Base-by-base conservation (phyloP, 2,329 filamentous ascomycete species). In the Cladosporium austrohemisphaericum region DNA sequence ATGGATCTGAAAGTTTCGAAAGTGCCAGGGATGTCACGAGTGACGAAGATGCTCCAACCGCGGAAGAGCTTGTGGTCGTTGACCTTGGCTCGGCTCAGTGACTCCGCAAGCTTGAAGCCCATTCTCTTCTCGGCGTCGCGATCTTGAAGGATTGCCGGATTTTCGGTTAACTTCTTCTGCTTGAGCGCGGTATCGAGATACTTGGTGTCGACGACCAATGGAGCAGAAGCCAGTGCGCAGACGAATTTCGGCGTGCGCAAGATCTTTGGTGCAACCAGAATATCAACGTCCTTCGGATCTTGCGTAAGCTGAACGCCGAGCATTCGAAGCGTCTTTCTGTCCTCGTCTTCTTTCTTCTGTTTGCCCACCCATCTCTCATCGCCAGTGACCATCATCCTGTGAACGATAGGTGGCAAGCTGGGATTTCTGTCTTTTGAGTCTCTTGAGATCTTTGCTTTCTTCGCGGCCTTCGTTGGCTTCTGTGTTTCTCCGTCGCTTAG, bases 181-280 rank as follows among this genome's bases (percentile, higher is more conserved):
- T 86, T 81, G 9, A 97, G 75, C 38, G 86, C 88, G 19, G 80
- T 76, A 49, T 92, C 86, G 50, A 98, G 80, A 66, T 89, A 98
- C 7, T 80, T 77, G 1, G 85, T 86, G 37, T 83, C 83, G 47
- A 97, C 78, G 35, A 97, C 80, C 1, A 80, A 77, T 0, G 90
- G 88, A 0, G 87, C 90, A 52, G 82, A 83, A 14, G 93, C 90
- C 22, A 98, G 73, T 10, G 90, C 89, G 53, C 85, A 86, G 41
- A 97, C 83, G 64, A 98, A 98, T 64, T 98, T 98, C 65, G 88
- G 83, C 0, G 93, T 98, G 29, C 93, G 85, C 26, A 96, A 81
- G 53, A 97, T 82, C 33, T 83, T 80, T 1, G 92, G 93, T 3
- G 92, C 92, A 26, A 89, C 90, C 9, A 98, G 79, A 65, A 95